Evolutionary conservation across 257 asterid species (phyloP), one percentile per base, ranked within the genome.

Genomic region (Hygrophila difformis): DNA sequence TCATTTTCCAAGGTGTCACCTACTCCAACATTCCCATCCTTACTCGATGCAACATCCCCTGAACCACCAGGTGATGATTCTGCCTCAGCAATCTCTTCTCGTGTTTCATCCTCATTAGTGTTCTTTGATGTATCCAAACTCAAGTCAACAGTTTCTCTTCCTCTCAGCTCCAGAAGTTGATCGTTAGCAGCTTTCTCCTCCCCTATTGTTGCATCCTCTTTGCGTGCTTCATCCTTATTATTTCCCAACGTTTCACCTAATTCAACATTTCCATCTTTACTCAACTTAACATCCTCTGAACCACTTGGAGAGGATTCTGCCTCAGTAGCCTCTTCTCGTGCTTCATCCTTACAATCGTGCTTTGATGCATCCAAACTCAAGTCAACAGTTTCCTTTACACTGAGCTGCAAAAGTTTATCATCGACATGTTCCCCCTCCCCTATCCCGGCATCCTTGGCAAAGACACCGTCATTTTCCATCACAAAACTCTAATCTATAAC

Each of bases 401-500:
- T 55, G 1, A 44, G 55, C 38, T 59, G 75, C 22, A 41, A 12
- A 47, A 43, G 55, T 44, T 56, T 76, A 63, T 43, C 53, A 24
- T 60, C 53, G 18, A 41, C 67, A 42, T 62, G 67, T 15, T 59
- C 56, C 47, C 53, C 53, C 66, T 67, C 81, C 52, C 57, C 77
- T 44, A 63, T 36, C 57, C 40, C 71, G 51, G 61, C 60, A 48
- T 43, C 81, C 44, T 53, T 71, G 16, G 47, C 71, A 69, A 56
- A 39, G 60, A 63, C 69, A 51, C 47, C 60, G 60, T 66, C 84
- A 54, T 70, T 77, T 66, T 81, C 97, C 94, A 81, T 88, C 71
- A 51, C 60, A 60, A 64, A 55, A 50, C 21, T 39, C 45, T 36
- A 59, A 53, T 49, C 62, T 48, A 60, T 56, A 38, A 64, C 43